Percentiles rank a stretch among this genome's conserved stretches.
phyloP scores from a whole-genome alignment of 805 yeast species.

The Yarrowia deformans region DNA sequence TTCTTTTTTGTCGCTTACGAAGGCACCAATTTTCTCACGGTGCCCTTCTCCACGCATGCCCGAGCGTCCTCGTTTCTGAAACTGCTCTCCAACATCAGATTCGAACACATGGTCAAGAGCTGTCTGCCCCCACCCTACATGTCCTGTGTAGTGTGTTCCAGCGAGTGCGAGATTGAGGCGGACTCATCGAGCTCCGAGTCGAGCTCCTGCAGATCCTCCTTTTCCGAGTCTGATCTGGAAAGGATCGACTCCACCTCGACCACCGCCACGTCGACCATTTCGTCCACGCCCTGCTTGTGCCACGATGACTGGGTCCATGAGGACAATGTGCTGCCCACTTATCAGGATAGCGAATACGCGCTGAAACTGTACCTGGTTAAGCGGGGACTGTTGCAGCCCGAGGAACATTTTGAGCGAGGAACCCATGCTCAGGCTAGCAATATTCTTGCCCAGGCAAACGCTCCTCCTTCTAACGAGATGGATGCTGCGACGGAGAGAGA shows the following conservation, averaged over 20 bases:
- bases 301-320: slow-evolving; percentile 43
- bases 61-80: slow-evolving; percentile 46
- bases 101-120: slow-evolving; percentile 49
- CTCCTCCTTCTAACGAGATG: slow-evolving; percentile 35
- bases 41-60: slow-evolving; percentile 46
- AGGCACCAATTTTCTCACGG: slow-evolving; percentile 43
- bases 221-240: slow-evolving; percentile 21
- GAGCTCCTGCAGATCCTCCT: slow-evolving; percentile 20
- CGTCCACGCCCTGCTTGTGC: slow-evolving; percentile 24
- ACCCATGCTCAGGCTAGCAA: slow-evolving; percentile 14
- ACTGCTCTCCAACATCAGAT: slow-evolving; percentile 48
- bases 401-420: slow-evolving; percentile 20
- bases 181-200: slow-evolving; percentile 3
- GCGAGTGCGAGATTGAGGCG: not conserved
- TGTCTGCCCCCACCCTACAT: slow-evolving; percentile 48
- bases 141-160: slow-evolving; percentile 10
- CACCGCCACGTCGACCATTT: slow-evolving; percentile 23
- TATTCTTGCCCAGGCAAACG: slow-evolving; percentile 33
- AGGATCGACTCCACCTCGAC: slow-evolving; percentile 18
- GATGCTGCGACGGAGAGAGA: slow-evolving; percentile 17
- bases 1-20: slow-evolving; percentile 44
- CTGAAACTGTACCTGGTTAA: slow-evolving; percentile 41
- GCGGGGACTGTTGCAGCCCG: slow-evolving; percentile 16
- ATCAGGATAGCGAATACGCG: slow-evolving; percentile 44
- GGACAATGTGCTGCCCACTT: slow-evolving; percentile 44